These are phyloP conservation scores for Pichia terricola DNA, from an alignment of 1,139 yeast genomes.

Conservation along the genomic window DNA sequence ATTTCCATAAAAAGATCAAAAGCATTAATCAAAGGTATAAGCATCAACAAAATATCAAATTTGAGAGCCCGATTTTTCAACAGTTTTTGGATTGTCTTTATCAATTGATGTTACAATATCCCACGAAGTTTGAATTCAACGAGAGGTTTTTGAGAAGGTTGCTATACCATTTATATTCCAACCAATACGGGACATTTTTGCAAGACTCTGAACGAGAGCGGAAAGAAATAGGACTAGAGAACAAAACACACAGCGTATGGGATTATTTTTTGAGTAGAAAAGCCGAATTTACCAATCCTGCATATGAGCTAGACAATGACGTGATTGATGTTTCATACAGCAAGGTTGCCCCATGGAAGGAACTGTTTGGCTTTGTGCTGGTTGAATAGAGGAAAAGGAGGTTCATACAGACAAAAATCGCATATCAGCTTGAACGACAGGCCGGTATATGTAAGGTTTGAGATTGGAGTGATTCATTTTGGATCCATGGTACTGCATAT, in stretches of 20 bases:
- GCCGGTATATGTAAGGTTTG: no score
- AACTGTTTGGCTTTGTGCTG: not conserved
- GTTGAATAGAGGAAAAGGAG: no score
- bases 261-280: conserved; percentile 78
- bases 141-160: conserved; percentile 78
- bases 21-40: conserved; percentile 33
- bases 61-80: conserved; percentile 83
- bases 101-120: conserved; percentile 66
- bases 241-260: conserved; percentile 77
- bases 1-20: conserved; percentile 18
- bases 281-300: conserved; percentile 55
- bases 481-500: no score
- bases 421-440: no score
- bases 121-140: conserved; percentile 71
- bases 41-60: conserved; percentile 35
- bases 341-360: conserved; percentile 20
- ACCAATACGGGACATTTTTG: conserved; percentile 90
- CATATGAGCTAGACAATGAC: conserved; percentile 25
- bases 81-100: conserved; percentile 87
- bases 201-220: conserved; percentile 66
- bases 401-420: no score
- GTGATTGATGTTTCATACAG: conserved; percentile 17
- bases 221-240: conserved; percentile 29
- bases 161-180: conserved; percentile 80
- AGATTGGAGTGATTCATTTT: no score